Conservation (phyloP, 495 filamentous ascomycete genomes). For the Xylaria palmicola region DNA sequence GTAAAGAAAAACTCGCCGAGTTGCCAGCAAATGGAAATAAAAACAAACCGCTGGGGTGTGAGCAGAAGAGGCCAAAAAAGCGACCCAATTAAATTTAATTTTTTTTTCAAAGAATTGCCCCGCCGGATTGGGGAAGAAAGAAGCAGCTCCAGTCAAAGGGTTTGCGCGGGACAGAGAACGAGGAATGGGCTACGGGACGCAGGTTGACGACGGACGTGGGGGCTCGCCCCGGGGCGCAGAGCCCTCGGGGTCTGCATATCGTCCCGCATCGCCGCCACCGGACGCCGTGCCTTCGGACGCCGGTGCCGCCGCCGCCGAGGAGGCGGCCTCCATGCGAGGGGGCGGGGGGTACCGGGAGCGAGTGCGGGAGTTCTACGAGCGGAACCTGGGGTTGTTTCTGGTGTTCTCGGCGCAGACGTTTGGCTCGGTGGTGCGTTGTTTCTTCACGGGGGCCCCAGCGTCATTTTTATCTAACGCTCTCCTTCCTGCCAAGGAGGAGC, state of each 20-base stretch:
- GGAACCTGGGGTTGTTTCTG: constrained; percentile 66
- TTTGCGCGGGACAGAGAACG: neutral
- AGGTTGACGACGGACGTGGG: neutral
- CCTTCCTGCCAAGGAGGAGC: too few species aligned
- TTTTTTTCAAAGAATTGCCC: too few species aligned
- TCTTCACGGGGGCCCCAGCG: too few species aligned
- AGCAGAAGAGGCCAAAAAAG: too few species aligned
- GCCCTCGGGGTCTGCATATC: neutral
- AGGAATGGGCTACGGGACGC: constrained; percentile 6
- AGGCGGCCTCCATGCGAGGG: neutral
- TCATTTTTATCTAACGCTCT: too few species aligned
- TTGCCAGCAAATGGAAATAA: too few species aligned
- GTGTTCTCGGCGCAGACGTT: constrained; percentile 74
- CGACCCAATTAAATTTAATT: too few species aligned
- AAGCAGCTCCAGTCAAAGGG: too few species aligned
- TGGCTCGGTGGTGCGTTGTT: constrained; percentile 54
- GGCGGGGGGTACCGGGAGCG: neutral
- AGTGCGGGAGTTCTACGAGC: constrained; percentile 21
- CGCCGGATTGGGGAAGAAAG: too few species aligned
- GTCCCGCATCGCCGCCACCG: neutral
- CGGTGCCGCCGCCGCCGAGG: neutral
- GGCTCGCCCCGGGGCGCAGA: neutral
- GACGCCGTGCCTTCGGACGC: too few species aligned
- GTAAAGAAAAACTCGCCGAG: too few species aligned
- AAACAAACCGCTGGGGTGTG: too few species aligned